Base-by-base conservation (phyloP, 1,284 basidiomycete genomes). In the Leccinum huronense region DNA sequence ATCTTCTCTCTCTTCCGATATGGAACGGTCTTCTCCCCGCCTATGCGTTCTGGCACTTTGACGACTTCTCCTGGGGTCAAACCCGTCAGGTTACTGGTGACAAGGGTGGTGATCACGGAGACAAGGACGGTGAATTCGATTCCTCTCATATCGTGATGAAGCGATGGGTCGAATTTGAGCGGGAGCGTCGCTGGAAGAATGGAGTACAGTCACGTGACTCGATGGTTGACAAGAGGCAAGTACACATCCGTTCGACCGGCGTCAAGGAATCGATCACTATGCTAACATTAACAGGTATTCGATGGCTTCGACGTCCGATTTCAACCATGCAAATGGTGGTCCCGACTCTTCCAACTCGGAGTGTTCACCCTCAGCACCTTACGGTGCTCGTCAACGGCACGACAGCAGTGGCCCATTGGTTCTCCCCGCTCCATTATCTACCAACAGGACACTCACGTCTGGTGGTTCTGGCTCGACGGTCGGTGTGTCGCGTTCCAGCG, bases 21-120 rank as follows among this genome's bases (percentile, higher is more conserved):
- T 98, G 95, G 96, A 98, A 98, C 80, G 94, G 95, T 71, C 83
- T 97, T 66, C 84, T 98, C 10, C 96, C 95, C 1, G 89, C 93
- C 2, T 98, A 98, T 78, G 86, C 96, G 40, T 99, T 94, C 80
- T 98, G 96, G 95, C 95, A 98, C 79, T 98, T 99, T 77, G 97
- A 99, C 75, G 97, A 99, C 82, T 99, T 99, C 79, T 95, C 93
- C 19, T 99, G 97, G 97, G 97, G 97, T 80, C 92, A 97, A 78
- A 98, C 97, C 40, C 85, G 97, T 67, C 90, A 88, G 79, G 82
- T 98, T 66, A 83, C 86, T 61, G 94, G 94, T 10, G 91, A 92
- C 69, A 85, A 84, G 68, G 87, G 82, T 68, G 84, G 80, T 40
- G 84, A 86, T 63, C 93, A 95, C 71, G 93, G 89, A 38, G 93